phyloP scores from a whole-genome alignment of 225 moss, liverwort and hornwort genomes.

The Thuidium tamariscinum region DNA sequence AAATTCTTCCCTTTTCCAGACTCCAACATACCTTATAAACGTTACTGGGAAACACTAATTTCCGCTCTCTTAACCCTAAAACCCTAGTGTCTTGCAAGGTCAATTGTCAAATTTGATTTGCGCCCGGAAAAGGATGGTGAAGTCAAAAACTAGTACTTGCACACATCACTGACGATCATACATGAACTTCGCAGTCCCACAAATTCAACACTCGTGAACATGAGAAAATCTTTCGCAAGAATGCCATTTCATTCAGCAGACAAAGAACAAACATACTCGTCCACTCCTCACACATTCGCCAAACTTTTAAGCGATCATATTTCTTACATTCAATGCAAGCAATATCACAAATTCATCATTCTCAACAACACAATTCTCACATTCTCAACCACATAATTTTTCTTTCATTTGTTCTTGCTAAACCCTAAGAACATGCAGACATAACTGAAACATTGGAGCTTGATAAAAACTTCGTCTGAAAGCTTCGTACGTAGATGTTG shows the following conservation, averaged over 20 bases:
- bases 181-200: neutral
- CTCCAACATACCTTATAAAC: neutral
- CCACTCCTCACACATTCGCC: neutral
- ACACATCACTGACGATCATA: neutral
- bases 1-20: neutral
- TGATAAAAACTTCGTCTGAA: neutral
- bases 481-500: neutral
- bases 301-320: neutral
- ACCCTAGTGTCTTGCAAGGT: neutral
- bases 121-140: no score
- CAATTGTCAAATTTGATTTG: neutral
- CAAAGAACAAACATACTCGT: neutral
- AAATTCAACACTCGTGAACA: neutral
- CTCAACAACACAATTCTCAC: no score
- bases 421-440: accelerated
- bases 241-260: neutral
- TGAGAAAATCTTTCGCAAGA: no score
- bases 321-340: no score
- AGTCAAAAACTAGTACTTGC: no score
- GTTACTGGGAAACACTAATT: neutral
- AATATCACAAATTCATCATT: neutral
- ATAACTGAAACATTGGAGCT: neutral
- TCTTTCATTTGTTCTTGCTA: neutral
- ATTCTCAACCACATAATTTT: neutral
- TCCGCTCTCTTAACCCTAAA: no score